Base-by-base conservation (phyloP, 2,329 filamentous ascomycete species). In the Hypoxylon sp. region DNA sequence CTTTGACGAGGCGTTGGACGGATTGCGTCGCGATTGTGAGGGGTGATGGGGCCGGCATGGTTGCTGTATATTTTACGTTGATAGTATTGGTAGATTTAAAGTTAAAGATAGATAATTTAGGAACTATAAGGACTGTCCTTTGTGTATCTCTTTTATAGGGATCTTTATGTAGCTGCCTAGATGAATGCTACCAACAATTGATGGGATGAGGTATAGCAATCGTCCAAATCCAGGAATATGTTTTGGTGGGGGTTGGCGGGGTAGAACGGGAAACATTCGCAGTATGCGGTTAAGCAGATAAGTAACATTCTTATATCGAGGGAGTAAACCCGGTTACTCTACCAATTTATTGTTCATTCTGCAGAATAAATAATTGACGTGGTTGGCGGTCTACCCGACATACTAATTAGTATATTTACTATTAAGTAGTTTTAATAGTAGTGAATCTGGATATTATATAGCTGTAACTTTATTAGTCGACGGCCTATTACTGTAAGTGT, bases 1-100 rank as follows among this genome's bases (percentile, higher is more conserved):
- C 96, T 81, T 97, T 98, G 72, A 97, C 88, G 52, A 98, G 88
- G 65, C 96, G 93, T 75, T 88, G 85, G 73, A 98, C 89, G 19
- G 93, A 90, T 68, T 91, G 88, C 24, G 93, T 96, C 48, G 92
- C 90, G 78, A 98, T 96, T 75, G 88, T 81, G 79, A 98, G 89
- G 73, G 90, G 87, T 0, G 91, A 90, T 48, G 92, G 92, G 33
- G 93, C 86, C 3, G 93, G 87, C 94, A 97, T 52, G 29, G 11
- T 58, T 19, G 37, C 22, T 56, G 53, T 33, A 46, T 42, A n/a
- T n/a, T 4, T 19, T 61, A n/a, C 33, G 1, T 31, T n/a, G n/a
- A 17, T 61, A 9, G 31, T 11, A 14, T 48, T 37, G 11, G 37
- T 22, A 11, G 26, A 5, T 5, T 9, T 10, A 35, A 44, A 5